Evolutionary conservation across 805 yeast species (phyloP).

Genomic region (Wickerhamia fluorescens): DNA sequence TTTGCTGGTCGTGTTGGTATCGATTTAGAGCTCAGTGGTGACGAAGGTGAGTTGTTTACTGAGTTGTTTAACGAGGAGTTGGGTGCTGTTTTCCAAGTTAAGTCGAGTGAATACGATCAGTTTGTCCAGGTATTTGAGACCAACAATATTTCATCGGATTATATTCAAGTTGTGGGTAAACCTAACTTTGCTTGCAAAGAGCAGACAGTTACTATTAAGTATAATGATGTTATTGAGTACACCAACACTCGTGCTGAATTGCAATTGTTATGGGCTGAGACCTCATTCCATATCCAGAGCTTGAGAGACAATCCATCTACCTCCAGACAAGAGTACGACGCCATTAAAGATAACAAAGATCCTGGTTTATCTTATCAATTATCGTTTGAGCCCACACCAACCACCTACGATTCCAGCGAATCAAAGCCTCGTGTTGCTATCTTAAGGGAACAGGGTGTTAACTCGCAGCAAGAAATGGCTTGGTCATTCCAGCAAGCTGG

Average conservation of each 20-base stretch:
- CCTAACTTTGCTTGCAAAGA: constrained; percentile 45
- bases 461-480: constrained; percentile 98
- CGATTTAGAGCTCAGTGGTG: constrained; percentile 40
- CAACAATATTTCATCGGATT: constrained; percentile 49
- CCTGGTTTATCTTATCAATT: constrained; percentile 86
- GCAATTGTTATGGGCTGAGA: constrained; percentile 80
- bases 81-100: constrained; percentile 92
- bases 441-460: constrained; percentile 96
- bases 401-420: constrained; percentile 4
- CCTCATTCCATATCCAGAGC: constrained; percentile 84
- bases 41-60: constrained; percentile 38
- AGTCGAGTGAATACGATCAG: constrained; percentile 41
- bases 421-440: constrained; percentile 86
- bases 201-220: constrained; percentile 42
- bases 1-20: constrained; percentile 91
- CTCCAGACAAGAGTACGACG: constrained; percentile 77
- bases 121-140: constrained; percentile 51
- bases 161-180: constrained; percentile 59
- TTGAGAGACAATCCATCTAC: constrained; percentile 90
- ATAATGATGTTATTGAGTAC: constrained; percentile 42
- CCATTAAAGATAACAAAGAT: constrained; percentile 71
- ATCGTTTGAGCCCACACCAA: constrained; percentile 48
- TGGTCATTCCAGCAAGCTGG: constrained; percentile 95
- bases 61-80: constrained; percentile 85
- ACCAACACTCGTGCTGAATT: constrained; percentile 56